Evolutionary conservation across 2,329 filamentous ascomycete species (phyloP), one percentile per base, ranked within the genome.

Genomic region (Lasiodiplodia hormozganensis): DNA sequence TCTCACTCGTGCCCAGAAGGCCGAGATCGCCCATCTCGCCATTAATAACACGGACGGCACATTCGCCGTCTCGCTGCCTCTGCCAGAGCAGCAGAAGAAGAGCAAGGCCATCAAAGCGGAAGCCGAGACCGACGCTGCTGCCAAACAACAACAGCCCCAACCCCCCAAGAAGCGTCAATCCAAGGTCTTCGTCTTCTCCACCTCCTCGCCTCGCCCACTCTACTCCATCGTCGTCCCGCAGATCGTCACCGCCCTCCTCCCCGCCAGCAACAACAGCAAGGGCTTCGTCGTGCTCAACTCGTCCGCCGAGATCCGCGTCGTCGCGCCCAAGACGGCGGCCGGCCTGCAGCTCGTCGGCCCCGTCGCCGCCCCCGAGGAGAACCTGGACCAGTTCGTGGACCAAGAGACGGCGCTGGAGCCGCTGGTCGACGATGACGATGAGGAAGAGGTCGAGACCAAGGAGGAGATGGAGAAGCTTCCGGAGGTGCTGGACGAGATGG

Each of bases 221-320:
- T 85, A 89, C 73, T 82, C 88, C 70, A 83, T 81, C 34, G 86
- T 87, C 11, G 71, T 83, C 11, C 82, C 87, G 3, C 83, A 85
- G 68, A 81, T 88, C 25, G 87, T 93, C 12, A 87, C 91, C 25
- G 88, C 90, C 14, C 79, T 97, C 1, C 82, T 93, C 2, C 85
- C 92, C 3, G 85, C 88, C 23, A 83, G 85, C 23, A 5, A 85
- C 23, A 10, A 23, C 38, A 87, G 88, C 2, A 89, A 88, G 56
- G 93, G 93, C 4, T 97, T 93, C 77, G 82, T 96, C 49, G 82
- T 90, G 11, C 80, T 97, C 6, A 93, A 97, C 76, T 86, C 90
- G n/a, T 85, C 88, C 0, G 92, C 93, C 16, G 90, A 92, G 74
- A 83, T 97, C 49, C 89, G 88, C 34, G 74, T 78, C 6, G 73